phyloP scores from a whole-genome alignment of 139 green algal species.

The Volvox africanus region DNA sequence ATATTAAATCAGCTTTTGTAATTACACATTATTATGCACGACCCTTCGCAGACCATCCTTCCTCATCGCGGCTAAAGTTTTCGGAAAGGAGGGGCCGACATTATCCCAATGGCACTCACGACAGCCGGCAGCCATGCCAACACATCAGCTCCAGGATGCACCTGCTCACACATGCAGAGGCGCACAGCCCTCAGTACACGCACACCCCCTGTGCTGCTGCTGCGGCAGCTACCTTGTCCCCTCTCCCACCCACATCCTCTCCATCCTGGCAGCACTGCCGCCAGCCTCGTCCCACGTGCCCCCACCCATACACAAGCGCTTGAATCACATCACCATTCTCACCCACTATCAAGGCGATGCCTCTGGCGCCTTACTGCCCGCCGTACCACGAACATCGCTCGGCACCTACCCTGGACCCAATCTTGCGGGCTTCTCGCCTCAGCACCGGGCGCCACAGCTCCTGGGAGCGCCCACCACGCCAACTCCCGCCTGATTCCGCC shows the following conservation, averaged over 20 bases:
- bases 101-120: not conserved
- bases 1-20: too few relatives aligned
- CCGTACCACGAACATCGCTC: not conserved
- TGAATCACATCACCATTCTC: not conserved
- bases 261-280: too few relatives aligned
- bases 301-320: too few relatives aligned
- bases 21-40: too few relatives aligned
- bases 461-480: too few relatives aligned
- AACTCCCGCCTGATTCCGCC: not conserved
- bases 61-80: too few relatives aligned
- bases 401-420: not conserved
- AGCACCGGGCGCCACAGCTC: not conserved
- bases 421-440: not conserved
- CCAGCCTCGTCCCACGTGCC: too few relatives aligned
- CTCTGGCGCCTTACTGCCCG: not conserved
- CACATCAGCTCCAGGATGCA: not conserved
- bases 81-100: too few relatives aligned
- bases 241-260: too few relatives aligned
- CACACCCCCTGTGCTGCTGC: too few relatives aligned
- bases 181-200: not conserved
- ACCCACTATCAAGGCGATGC: not conserved
- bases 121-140: not conserved
- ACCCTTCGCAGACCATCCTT: too few relatives aligned
- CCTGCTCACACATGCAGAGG: not conserved
- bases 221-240: too few relatives aligned